phyloP scores from a whole-genome alignment of 1,284 basidiomycete species.

The Mrakiaceae sp. region DNA sequence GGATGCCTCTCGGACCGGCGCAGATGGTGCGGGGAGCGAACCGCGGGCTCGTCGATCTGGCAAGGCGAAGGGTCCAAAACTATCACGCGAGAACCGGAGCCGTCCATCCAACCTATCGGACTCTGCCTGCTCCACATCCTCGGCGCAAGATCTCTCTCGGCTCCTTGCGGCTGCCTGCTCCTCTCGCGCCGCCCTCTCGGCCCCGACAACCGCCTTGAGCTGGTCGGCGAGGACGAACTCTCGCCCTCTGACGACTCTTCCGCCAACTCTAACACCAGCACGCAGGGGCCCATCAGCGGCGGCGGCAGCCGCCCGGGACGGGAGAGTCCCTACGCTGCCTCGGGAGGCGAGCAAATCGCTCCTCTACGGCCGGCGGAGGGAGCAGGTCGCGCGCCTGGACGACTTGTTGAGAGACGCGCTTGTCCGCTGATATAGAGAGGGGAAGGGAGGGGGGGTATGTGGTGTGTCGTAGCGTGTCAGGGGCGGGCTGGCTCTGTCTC shows the following conservation, averaged over 20 bases:
- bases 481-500: not conserved
- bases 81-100: slow-evolving; percentile 43
- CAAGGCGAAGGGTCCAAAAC: slow-evolving; percentile 35
- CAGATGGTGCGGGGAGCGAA: not conserved
- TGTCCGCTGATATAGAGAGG: not conserved
- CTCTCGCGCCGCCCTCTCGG: not conserved
- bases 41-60: slow-evolving; percentile 29
- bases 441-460: not conserved
- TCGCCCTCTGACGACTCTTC: not conserved
- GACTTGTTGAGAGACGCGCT: not conserved
- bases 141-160: not conserved
- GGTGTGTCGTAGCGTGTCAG: not conserved
- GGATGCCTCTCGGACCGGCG: not conserved
- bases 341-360: slow-evolving; percentile 8
- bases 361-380: slow-evolving; percentile 6
- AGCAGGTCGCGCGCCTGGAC: not conserved
- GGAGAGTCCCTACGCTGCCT: not conserved
- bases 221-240: not conserved
- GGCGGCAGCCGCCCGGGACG: not conserved
- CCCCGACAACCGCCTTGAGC: too few species aligned
- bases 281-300: not conserved
- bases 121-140: not conserved
- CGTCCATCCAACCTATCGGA: not conserved
- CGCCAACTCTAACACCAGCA: not conserved
- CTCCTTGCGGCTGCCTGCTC: not conserved